A percentile compares a stretch with the other conserved stretches of the same genome.
phyloP scores from a whole-genome alignment of 345 rosid species.

The Stellera chamaejasme region DNA sequence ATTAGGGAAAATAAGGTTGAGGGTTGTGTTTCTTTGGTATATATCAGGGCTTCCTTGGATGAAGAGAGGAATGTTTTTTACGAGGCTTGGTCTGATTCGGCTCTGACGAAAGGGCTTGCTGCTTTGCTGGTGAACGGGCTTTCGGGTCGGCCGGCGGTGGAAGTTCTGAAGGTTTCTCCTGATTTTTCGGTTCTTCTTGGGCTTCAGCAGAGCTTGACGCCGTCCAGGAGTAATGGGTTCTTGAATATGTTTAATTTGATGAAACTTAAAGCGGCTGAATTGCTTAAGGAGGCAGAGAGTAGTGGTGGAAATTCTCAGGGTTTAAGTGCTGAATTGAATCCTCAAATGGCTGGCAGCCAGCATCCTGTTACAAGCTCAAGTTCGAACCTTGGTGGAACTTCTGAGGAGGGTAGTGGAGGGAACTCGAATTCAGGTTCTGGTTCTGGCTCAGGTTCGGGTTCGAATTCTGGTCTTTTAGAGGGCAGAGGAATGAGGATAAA shows the following conservation, averaged over 20 bases:
- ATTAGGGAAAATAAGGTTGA: conserved; percentile 77
- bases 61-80: conserved; percentile 46
- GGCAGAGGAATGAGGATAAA: conserved; percentile 65
- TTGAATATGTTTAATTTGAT: conserved; percentile 87
- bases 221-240: conserved; percentile 88
- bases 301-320: conserved; percentile 13
- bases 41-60: conserved; percentile 89
- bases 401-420: conserved; percentile 6
- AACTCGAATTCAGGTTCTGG: conserved; percentile 14
- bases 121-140: conserved; percentile 85
- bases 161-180: conserved; percentile 65
- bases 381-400: conserved; percentile 9
- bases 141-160: conserved; percentile 66
- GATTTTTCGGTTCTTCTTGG: conserved; percentile 76
- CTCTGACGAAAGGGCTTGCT: conserved; percentile 78
- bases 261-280: conserved; percentile 72
- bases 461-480: conserved; percentile 26
- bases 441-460: conserved; percentile 18
- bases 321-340: conserved; percentile 15
- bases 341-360: conserved; percentile 6
- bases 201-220: conserved; percentile 75
- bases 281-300: conserved; percentile 35
- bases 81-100: conserved; percentile 93
- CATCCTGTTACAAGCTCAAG: conserved; percentile 5
- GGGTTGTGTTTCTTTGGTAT: conserved; percentile 94